phyloP scores from a whole-genome alignment of 768 basidiomycete species.

The Russula griseocarnosa region DNA sequence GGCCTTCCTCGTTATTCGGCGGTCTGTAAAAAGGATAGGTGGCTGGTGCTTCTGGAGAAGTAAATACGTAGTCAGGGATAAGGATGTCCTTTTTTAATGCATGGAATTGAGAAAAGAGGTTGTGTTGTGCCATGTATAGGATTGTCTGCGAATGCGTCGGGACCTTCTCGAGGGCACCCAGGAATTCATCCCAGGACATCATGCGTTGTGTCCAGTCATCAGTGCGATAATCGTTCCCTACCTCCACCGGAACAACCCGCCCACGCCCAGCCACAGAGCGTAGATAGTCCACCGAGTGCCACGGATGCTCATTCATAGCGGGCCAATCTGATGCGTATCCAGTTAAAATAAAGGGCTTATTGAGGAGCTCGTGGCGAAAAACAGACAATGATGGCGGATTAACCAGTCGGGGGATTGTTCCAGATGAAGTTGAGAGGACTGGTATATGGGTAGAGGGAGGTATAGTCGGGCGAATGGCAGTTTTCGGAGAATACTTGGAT shows the following conservation, averaged over 20 bases:
- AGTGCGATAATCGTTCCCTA: constrained; percentile 78
- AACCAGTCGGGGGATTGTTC: constrained; percentile 40
- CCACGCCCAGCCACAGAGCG: constrained; percentile 68
- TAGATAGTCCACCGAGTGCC: constrained; percentile 70
- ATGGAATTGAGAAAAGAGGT: constrained; percentile 82
- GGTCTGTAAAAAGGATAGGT: constrained; percentile 53
- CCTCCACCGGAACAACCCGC: constrained; percentile 84
- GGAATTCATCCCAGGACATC: constrained; percentile 73
- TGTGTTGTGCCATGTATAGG: constrained; percentile 89
- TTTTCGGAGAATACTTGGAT: neutral
- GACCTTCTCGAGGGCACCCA: constrained; percentile 41
- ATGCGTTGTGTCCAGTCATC: constrained; percentile 79
- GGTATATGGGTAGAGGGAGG: neutral
- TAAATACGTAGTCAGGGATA: constrained; percentile 88
- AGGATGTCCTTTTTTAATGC: constrained; percentile 65
- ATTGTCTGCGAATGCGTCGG: constrained; percentile 33
- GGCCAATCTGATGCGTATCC: constrained; percentile 70
- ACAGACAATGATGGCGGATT: constrained; percentile 53
- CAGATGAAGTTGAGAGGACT: constrained; percentile 18
- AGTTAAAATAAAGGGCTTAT: constrained; percentile 69
- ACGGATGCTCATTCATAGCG: constrained; percentile 63
- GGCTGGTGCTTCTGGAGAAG: constrained; percentile 45
- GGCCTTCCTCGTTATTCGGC: constrained; percentile 60
- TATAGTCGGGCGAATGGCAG: neutral
- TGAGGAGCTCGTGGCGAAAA: constrained; percentile 42